A percentile compares a stretch with the other conserved stretches of the same genome.
Evolutionary conservation across 352 stramenopile species (phyloP).

Genomic region (Phytophthora quininea): DNA sequence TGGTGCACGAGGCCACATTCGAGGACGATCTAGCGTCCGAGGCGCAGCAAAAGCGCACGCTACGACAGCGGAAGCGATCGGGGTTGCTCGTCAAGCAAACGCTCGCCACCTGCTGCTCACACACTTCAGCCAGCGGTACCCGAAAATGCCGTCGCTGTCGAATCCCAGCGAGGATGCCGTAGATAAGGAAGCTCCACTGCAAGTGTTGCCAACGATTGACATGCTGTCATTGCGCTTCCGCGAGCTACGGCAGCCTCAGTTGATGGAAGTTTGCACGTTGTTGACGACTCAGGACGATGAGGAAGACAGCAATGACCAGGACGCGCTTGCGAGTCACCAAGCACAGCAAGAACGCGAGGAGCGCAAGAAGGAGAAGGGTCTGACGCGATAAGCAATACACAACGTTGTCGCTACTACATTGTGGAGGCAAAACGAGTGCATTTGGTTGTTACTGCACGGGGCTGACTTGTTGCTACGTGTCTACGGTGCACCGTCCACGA

Average conservation of each 20-base stretch:
- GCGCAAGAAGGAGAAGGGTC: constrained; percentile 28
- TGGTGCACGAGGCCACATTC: constrained; percentile 99
- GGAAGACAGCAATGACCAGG: constrained; percentile 21
- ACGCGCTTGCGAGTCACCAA: constrained; percentile 22
- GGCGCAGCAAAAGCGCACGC: constrained; percentile 95
- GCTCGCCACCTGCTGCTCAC: constrained; percentile 93
- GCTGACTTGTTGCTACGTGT: constrained; percentile 19
- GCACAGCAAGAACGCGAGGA: constrained; percentile 26
- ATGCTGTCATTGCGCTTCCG: constrained; percentile 76
- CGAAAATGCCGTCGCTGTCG: constrained; percentile 68
- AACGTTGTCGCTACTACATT: background rate
- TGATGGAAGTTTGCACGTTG: constrained; percentile 73
- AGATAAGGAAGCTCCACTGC: constrained; percentile 25
- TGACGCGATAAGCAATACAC: constrained; percentile 17
- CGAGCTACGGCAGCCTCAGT: constrained; percentile 58
- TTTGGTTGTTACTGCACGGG: constrained; percentile 11
- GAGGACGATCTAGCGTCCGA: constrained; percentile 94
- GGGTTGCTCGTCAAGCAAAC: constrained; percentile 72
- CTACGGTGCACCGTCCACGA: constrained; percentile 49
- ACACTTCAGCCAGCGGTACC: constrained; percentile 95
- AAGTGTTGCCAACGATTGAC: constrained; percentile 77
- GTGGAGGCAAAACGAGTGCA: constrained; percentile 23
- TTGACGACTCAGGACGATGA: constrained; percentile 57
- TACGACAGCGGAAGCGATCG: constrained; percentile 93
- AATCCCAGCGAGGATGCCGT: constrained; percentile 11